phyloP scores from a whole-genome alignment of 1,284 basidiomycete species.

The Cutaneotrichosporon cavernicola region DNA sequence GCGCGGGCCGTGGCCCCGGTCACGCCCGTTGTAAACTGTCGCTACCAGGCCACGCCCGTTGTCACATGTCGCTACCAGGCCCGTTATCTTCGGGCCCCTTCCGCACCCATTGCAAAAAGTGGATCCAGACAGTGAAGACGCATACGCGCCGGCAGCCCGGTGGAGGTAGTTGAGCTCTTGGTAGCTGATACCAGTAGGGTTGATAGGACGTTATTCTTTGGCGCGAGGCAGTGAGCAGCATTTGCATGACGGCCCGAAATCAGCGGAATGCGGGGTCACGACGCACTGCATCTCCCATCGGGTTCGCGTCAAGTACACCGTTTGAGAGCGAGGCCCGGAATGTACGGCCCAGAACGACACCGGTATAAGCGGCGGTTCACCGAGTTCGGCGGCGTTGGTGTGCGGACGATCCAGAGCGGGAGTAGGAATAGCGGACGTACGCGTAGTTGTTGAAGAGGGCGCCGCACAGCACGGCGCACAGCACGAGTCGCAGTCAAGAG shows the following conservation, averaged over 20 bases:
- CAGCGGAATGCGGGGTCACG: background rate
- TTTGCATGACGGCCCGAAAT: conserved; percentile 53
- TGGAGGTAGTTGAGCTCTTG: conserved; percentile 57
- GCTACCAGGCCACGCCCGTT: conserved; percentile 18
- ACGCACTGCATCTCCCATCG: conserved; percentile 19
- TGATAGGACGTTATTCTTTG: conserved; percentile 65
- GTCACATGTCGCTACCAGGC: conserved; percentile 14
- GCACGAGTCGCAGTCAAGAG: background rate
- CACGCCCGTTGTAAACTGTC: conserved; percentile 12
- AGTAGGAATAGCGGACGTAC: conserved; percentile 20
- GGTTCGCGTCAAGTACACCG: conserved; percentile 24
- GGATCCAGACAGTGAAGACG: conserved; percentile 38
- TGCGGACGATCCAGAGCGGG: conserved; percentile 22
- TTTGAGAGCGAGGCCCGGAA: conserved; percentile 14
- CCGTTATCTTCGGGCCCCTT: conserved; percentile 24
- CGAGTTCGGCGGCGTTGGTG: conserved; percentile 18
- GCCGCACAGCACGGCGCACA: background rate
- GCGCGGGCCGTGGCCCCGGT: conserved; percentile 33
- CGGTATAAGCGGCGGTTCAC: conserved; percentile 22
- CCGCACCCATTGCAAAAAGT: conserved; percentile 31
- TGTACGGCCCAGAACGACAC: conserved; percentile 18
- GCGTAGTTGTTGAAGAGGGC: conserved; percentile 18
- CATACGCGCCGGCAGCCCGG: conserved; percentile 38
- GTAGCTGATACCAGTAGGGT: conserved; percentile 63
- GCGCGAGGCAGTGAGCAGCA: conserved; percentile 65